Evolutionary conservation across 352 stramenopile genomes (phyloP).

Genomic region (Phytophthora rubi): DNA sequence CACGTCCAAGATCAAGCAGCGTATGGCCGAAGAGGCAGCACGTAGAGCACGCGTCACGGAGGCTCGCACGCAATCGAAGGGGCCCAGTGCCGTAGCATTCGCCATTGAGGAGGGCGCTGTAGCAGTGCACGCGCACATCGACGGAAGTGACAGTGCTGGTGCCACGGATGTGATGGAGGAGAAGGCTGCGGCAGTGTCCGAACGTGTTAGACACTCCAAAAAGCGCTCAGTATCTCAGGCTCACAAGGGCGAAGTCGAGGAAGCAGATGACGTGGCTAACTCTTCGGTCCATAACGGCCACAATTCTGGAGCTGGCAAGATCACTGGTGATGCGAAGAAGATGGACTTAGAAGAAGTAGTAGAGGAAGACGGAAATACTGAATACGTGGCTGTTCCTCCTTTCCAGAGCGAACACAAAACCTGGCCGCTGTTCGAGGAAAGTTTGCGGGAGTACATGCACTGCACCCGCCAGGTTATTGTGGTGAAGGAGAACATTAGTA

Average conservation of each 20-base stretch:
- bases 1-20: too few species aligned
- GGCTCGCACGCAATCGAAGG: background rate
- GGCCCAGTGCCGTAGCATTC: background rate
- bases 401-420: background rate
- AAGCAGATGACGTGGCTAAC: background rate
- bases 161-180: too few species aligned
- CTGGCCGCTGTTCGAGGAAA: too few species aligned
- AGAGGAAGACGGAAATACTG: background rate
- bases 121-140: too few species aligned
- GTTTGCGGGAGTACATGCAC: too few species aligned
- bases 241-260: background rate
- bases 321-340: background rate
- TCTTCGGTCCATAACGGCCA: background rate
- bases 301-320: background rate
- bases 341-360: background rate
- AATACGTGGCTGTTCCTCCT: background rate
- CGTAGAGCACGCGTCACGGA: background rate
- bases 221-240: background rate
- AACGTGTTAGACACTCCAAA: background rate
- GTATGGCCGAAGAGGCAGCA: background rate
- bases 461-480: too few species aligned
- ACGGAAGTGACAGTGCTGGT: too few species aligned
- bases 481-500: too few species aligned
- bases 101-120: background rate
- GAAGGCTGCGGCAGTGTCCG: too few species aligned